phyloP scores from a whole-genome alignment of 73 alveolate species.

The Stentor coeruleus region DNA sequence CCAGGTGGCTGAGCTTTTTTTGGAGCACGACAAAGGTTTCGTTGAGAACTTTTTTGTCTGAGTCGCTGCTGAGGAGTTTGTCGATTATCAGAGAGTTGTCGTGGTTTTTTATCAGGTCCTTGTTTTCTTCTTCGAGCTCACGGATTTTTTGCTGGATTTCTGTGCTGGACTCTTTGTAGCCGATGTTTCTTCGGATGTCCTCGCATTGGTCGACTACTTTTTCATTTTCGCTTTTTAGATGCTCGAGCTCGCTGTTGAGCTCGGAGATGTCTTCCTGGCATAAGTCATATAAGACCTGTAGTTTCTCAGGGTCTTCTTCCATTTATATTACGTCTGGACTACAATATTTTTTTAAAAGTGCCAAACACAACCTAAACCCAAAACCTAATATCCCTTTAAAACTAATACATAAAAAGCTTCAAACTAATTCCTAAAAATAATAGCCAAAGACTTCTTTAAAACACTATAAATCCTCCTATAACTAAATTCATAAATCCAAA shows the following conservation, averaged over 20 bases:
- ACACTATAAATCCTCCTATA: not conserved
- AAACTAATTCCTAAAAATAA: too few relatives aligned
- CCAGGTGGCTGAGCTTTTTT: not conserved
- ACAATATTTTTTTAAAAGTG: too few relatives aligned
- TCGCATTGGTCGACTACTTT: not conserved
- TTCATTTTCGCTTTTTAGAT: not conserved
- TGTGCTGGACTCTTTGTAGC: not conserved
- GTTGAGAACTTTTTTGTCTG: not conserved
- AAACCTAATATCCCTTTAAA: too few relatives aligned
- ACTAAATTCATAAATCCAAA: constrained; percentile 7
- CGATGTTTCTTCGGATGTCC: not conserved
- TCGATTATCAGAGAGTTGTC: not conserved
- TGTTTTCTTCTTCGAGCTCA: not conserved
- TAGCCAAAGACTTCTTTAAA: too few relatives aligned
- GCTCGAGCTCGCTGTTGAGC: not conserved
- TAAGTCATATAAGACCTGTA: not conserved
- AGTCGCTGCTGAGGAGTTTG: constrained; percentile 4
- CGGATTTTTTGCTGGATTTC: not conserved
- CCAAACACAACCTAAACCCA: too few relatives aligned
- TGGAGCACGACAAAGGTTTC: not conserved
- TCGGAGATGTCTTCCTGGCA: not conserved
- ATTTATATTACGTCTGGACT: too few relatives aligned
- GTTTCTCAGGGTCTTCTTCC: not conserved
- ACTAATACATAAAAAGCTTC: too few relatives aligned
- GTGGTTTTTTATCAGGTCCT: not conserved